These are phyloP conservation scores for Pseudogymnoascus sp. DNA, from an alignment of 2,329 filamentous ascomycete species.

Conservation along the genomic window DNA sequence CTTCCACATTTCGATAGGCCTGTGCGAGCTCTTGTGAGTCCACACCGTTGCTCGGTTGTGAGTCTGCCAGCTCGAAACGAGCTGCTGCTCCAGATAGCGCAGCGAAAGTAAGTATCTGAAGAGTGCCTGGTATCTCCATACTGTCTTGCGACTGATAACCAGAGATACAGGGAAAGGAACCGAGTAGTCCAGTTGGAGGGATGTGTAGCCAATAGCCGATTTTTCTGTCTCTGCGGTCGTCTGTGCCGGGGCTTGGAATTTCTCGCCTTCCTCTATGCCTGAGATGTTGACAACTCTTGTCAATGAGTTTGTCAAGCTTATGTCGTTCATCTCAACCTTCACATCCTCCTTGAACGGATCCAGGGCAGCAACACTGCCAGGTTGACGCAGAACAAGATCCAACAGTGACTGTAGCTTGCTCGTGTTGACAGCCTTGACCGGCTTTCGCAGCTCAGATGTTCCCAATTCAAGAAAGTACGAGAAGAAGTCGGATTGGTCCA, in stretches of 20 bases:
- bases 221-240: conserved; percentile 68
- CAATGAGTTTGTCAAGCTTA: conserved; percentile 83
- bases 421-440: conserved; percentile 80
- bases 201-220: conserved; percentile 83
- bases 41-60: conserved; percentile 75
- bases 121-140: conserved; percentile 93
- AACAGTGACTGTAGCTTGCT: conserved; percentile 89
- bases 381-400: conserved; percentile 93
- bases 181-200: conserved; percentile 84
- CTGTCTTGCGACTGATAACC: conserved; percentile 89
- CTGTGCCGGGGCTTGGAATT: conserved; percentile 63
- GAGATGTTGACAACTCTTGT: conserved; percentile 96
- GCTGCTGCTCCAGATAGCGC: conserved; percentile 78
- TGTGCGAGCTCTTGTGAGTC: conserved; percentile 69
- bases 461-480: conserved; percentile 94
- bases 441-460: conserved; percentile 81
- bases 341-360: conserved; percentile 98
- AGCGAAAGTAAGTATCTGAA: conserved; percentile 90
- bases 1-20: conserved; percentile 82
- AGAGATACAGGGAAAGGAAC: conserved; percentile 94
- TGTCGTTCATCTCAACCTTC: conserved; percentile 94
- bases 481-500: conserved; percentile 96
- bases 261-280: conserved; percentile 84
- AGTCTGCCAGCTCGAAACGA: conserved; percentile 83
- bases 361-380: conserved; percentile 84